Evolutionary conservation across 2,329 filamentous ascomycete species (phyloP), one percentile per base, ranked within the genome.

Genomic region (Xylariaceae sp.): DNA sequence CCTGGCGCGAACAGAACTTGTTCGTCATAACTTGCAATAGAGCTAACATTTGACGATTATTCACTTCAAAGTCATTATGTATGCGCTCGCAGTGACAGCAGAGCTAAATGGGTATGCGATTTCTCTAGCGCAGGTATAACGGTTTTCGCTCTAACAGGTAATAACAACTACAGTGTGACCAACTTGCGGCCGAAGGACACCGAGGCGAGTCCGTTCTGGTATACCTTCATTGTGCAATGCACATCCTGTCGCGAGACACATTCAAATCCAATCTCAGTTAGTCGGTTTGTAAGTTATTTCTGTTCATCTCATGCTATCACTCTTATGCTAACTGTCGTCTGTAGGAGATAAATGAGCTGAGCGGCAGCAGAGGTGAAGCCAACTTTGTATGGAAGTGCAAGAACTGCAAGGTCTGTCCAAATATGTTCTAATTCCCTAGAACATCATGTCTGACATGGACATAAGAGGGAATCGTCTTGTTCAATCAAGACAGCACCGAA

Each of bases 341-440:
- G 8, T 61, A 96, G 92, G 94, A 98, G 72, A 83, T 81, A 69
- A 93, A 96, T 71, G 92, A 97, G 64, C 87, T 97, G 74, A 95
- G 91, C 63, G 93, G 93, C 31, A 97, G 93, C 74, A 86, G 92
- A 69, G 95, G 95, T 64, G 93, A 98, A 75, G 95, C 95, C 60
- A 98, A 98, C 76, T 99, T 99, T 75, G 95, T 99, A n/a, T 99
- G 95, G 94, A 93, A 87, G 75, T 99, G 95, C 83, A 96, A 96
- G 77, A 94, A 95, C 73, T 99, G 95, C 87, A 96, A 95, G 85
- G 92, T 95, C 65, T 26, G 77, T 73, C 6, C 1, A 16, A 28
- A 14, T 2, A 12, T 6, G 14, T n/a, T 29, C 31, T 2, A 14
- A 21, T 19, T 21, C 33, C 31, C 37, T 5, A 3, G n/a, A 45